Percentiles rank a stretch among this genome's conserved stretches.
Conservation (phyloP, 345 rosid genomes). For the Gossypium rotundifolium region DNA sequence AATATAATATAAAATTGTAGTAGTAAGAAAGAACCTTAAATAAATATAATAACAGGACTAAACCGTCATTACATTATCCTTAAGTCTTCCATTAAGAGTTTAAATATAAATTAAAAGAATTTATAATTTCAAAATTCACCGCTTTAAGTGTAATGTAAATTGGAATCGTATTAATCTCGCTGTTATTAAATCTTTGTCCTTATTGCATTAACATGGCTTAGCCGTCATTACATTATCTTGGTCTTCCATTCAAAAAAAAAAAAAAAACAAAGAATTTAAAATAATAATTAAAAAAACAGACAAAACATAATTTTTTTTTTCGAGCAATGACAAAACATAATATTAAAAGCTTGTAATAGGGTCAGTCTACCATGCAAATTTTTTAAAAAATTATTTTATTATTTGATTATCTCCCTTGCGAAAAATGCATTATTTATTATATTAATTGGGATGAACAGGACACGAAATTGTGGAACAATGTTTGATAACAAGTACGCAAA, state of each 20-base stretch:
- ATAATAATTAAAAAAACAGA: not conserved
- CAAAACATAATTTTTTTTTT: too few relatives aligned
- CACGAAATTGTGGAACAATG: conserved; percentile 19
- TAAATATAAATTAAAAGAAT: not conserved
- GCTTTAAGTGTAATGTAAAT: too few relatives aligned
- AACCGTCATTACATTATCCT: not conserved
- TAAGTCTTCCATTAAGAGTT: not conserved
- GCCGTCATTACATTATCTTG: conserved; percentile 20
- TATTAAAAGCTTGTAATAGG: not conserved
- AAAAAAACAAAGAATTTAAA: too few relatives aligned
- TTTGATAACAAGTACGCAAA: not conserved
- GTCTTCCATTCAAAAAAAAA: not conserved
- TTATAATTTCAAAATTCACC: accelerated
- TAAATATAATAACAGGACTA: not conserved
- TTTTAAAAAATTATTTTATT: not conserved
- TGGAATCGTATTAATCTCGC: accelerated
- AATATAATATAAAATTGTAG: not conserved
- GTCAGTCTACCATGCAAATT: not conserved
- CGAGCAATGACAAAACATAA: not conserved
- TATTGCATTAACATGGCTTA: not conserved
- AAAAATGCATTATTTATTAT: not conserved
- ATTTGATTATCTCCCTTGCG: not conserved
- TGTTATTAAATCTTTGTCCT: too few relatives aligned
- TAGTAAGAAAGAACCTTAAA: not conserved
- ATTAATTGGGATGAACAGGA: not conserved